phyloP scores from a whole-genome alignment of 2,329 filamentous ascomycete species.

The Sporothrix inflata region DNA sequence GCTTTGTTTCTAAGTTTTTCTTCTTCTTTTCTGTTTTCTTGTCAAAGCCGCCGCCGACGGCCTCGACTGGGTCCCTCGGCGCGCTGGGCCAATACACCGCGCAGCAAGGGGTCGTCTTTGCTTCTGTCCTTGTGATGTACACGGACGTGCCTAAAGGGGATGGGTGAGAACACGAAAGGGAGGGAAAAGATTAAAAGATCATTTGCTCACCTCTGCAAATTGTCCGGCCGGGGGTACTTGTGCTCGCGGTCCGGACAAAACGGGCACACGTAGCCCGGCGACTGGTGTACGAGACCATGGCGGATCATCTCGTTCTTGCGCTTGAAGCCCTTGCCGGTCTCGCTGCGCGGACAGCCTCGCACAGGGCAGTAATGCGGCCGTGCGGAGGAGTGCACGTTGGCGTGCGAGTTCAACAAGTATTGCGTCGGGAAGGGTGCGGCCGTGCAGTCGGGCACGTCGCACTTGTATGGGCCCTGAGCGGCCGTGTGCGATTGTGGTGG shows the following conservation, averaged over 20 bases:
- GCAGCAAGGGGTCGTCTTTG: slow-evolving; percentile 79
- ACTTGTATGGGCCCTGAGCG: slow-evolving; percentile 56
- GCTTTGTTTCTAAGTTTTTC: not conserved
- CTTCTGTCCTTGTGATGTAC: slow-evolving; percentile 90
- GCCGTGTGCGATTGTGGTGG: slow-evolving; percentile 40
- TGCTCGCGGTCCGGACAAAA: slow-evolving; percentile 95
- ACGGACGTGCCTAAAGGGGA: slow-evolving; percentile 73
- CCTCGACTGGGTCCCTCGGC: slow-evolving; percentile 83
- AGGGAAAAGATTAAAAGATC: no score
- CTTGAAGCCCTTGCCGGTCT: slow-evolving; percentile 70
- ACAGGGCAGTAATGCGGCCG: slow-evolving; percentile 69
- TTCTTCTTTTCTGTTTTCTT: not conserved
- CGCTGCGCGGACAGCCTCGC: slow-evolving; percentile 62
- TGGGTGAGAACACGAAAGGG: slow-evolving; percentile 13
- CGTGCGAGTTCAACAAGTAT: slow-evolving; percentile 77
- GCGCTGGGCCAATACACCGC: slow-evolving; percentile 83
- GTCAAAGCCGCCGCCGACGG: slow-evolving; percentile 53
- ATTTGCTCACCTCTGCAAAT: slow-evolving; percentile 94
- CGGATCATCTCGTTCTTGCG: slow-evolving; percentile 75
- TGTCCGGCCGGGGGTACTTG: slow-evolving; percentile 92
- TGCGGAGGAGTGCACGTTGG: slow-evolving; percentile 69
- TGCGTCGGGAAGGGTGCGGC: slow-evolving; percentile 77
- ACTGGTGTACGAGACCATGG: slow-evolving; percentile 87
- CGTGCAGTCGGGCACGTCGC: slow-evolving; percentile 64
- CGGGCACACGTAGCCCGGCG: slow-evolving; percentile 92